These are phyloP conservation scores for Neurospora sublineolata DNA, from an alignment of 495 filamentous ascomycete genomes.

Conservation along the genomic window DNA sequence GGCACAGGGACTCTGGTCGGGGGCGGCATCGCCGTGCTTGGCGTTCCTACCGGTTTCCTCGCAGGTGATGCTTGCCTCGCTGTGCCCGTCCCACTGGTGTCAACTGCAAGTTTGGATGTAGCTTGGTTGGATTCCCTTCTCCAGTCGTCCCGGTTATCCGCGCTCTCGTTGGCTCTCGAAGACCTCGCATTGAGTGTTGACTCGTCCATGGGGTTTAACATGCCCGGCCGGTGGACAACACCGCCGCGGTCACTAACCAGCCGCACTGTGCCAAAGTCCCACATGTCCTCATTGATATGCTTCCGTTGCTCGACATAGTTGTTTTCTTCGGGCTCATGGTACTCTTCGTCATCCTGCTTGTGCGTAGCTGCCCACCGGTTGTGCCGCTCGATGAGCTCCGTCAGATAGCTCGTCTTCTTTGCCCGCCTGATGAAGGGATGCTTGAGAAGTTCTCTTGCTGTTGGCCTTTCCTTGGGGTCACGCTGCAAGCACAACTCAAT, in stretches of 20 bases:
- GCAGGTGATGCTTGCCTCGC: constrained; percentile 46
- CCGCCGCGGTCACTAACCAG: constrained; percentile 49
- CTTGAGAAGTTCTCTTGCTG: constrained; percentile 77
- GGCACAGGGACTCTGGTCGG: constrained; percentile 56
- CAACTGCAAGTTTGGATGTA: constrained; percentile 27
- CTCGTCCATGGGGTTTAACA: constrained; percentile 59
- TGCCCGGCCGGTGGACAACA: constrained; percentile 31
- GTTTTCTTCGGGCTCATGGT: constrained; percentile 19
- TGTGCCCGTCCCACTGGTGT: constrained; percentile 18
- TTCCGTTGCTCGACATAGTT: constrained; percentile 22
- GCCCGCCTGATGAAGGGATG: constrained; percentile 83
- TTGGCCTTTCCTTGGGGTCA: constrained; percentile 77
- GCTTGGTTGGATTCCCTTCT: constrained; percentile 21
- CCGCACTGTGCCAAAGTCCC: constrained; percentile 91
- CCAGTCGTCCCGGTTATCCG: constrained; percentile 38
- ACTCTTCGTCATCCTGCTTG: constrained; percentile 50
- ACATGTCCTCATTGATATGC: constrained; percentile 65
- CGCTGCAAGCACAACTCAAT: constrained; percentile 76
- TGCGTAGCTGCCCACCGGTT: constrained; percentile 73
- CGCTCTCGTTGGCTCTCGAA: constrained; percentile 32
- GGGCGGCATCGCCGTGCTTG: constrained; percentile 23
- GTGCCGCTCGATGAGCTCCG: constrained; percentile 83
- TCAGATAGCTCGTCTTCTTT: constrained; percentile 81
- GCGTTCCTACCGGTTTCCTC: constrained; percentile 37
- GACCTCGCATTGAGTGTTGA: constrained; percentile 57